These are phyloP conservation scores for Lyophyllum shimeji DNA, from an alignment of 768 basidiomycete genomes.

Conservation along the genomic window DNA sequence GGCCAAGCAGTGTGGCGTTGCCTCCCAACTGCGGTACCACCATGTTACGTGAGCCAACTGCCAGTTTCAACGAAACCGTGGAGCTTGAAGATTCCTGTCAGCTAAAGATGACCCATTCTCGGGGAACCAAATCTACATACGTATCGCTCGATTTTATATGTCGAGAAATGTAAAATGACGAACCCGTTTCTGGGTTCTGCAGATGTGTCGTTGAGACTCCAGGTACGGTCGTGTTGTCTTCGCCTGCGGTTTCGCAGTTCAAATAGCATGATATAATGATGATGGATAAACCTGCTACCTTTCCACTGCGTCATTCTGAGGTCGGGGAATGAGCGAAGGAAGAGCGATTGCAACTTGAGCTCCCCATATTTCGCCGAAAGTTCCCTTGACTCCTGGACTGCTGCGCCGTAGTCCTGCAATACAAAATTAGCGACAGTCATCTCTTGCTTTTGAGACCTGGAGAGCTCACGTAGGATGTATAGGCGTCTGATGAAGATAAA, in stretches of 20 bases:
- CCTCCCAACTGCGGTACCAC: constrained; percentile 13
- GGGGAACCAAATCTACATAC: not conserved
- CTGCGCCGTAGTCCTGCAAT: constrained; percentile 17
- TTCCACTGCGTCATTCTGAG: constrained; percentile 12
- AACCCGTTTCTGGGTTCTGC: constrained; percentile 15
- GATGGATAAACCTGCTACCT: constrained; percentile 1
- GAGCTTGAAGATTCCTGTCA: not conserved
- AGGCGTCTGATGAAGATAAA: constrained; percentile 6
- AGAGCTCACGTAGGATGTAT: constrained; percentile 14
- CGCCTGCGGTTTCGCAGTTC: not conserved
- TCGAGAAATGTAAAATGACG: constrained; percentile 16
- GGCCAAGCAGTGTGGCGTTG: constrained; percentile 12
- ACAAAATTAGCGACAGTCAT: not conserved
- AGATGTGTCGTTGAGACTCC: constrained; percentile 17
- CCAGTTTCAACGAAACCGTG: constrained; percentile 6
- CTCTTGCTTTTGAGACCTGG: not conserved
- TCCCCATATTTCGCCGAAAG: constrained; percentile 15
- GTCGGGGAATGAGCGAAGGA: constrained; percentile 17
- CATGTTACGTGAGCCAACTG: constrained; percentile 11
- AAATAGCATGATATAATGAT: not conserved
- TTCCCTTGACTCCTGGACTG: constrained; percentile 13
- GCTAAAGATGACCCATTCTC: not conserved
- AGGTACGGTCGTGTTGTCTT: constrained; percentile 16
- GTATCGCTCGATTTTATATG: constrained; percentile 12
- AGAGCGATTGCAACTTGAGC: constrained; percentile 18